These are phyloP conservation scores for Claviceps sp. DNA, from an alignment of 2,329 filamentous ascomycete species.

Conservation along the genomic window DNA sequence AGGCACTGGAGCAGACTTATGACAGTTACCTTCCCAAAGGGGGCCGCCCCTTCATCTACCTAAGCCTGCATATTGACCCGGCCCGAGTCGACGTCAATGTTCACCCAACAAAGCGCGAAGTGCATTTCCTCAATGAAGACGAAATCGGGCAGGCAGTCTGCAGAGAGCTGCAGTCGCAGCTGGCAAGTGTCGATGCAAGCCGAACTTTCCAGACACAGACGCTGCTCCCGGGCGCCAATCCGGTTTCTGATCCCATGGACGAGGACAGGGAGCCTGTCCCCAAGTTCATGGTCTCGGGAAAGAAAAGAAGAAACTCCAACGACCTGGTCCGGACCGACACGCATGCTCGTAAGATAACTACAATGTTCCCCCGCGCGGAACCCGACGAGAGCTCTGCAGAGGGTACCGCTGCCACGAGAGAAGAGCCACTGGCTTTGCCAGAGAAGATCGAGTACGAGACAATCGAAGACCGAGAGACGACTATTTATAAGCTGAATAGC, in stretches of 20 bases:
- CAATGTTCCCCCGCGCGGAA: conserved; percentile 62
- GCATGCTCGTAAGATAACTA: conserved; percentile 84
- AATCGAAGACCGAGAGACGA: conserved; percentile 49
- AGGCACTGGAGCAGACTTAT: conserved; percentile 84
- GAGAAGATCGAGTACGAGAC: conserved; percentile 57
- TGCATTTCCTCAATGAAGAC: conserved; percentile 95
- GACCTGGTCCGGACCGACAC: conserved; percentile 85
- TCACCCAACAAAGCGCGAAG: conserved; percentile 91
- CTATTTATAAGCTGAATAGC: conserved; percentile 64
- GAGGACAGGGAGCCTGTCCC: conserved; percentile 16
- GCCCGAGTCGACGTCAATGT: conserved; percentile 92
- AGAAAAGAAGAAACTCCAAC: conserved; percentile 40
- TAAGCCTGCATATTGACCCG: conserved; percentile 86
- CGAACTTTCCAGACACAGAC: conserved; percentile 91
- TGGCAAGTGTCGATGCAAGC: conserved; percentile 83
- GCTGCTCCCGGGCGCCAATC: conserved; percentile 55
- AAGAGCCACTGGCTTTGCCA: conserved; percentile 22
- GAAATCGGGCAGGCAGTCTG: conserved; percentile 86
- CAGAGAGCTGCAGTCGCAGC: conserved; percentile 59
- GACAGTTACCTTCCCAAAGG: conserved; percentile 79
- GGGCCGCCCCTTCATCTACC: conserved; percentile 84
- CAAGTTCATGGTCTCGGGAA: conserved; percentile 23
- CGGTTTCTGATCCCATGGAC: conserved; percentile 13
- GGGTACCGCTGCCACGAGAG: conserved; percentile 5
- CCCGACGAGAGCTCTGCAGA: conserved; percentile 10